A percentile compares a stretch with the other conserved stretches of the same genome.
These are phyloP conservation scores for Cladosporium austrohemisphaericum DNA, from an alignment of 2,329 filamentous ascomycete genomes.

Conservation along the genomic window DNA sequence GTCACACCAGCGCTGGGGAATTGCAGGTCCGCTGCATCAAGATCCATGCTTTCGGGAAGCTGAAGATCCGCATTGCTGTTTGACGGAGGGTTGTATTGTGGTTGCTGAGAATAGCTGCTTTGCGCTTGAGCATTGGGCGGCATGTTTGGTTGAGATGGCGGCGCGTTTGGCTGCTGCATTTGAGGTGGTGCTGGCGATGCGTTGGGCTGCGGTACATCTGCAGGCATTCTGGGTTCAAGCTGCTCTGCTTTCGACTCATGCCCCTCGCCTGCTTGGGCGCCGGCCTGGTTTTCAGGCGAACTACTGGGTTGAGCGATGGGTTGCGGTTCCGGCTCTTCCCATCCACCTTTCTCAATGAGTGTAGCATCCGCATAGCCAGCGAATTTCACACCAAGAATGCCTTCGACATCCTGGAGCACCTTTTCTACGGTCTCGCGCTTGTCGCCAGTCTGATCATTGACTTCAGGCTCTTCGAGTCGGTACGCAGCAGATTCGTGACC, in stretches of 20 bases:
- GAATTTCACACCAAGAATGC: slow-evolving; percentile 60
- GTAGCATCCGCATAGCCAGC: slow-evolving; percentile 40
- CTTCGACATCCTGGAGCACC: slow-evolving; percentile 71
- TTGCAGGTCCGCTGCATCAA: slow-evolving; percentile 10
- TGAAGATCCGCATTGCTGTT: slow-evolving; percentile 7
- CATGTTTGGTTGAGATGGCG: neutral
- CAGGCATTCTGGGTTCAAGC: slow-evolving; percentile 9
- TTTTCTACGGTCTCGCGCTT: slow-evolving; percentile 61
- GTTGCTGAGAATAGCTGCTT: neutral
- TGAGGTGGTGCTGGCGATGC: neutral
- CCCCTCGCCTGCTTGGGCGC: neutral
- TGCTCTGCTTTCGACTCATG: slow-evolving; percentile 57
- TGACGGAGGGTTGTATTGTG: neutral
- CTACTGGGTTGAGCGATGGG: slow-evolving; percentile 43
- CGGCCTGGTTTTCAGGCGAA: neutral
- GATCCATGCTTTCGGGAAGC: slow-evolving; percentile 14
- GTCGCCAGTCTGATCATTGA: slow-evolving; percentile 24
- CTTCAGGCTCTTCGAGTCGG: slow-evolving; percentile 49
- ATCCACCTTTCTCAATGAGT: slow-evolving; percentile 33
- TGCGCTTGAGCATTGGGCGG: neutral
- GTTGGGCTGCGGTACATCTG: slow-evolving; percentile 11
- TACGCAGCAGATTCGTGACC: slow-evolving; percentile 30
- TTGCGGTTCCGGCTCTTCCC: slow-evolving; percentile 28
- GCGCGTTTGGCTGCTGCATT: neutral
- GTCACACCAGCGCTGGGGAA: slow-evolving; percentile 10